Evolutionary conservation across 140 eudicot species (phyloP), one percentile per base, ranked within the genome.

Genomic region (Oenanthe javanica): DNA sequence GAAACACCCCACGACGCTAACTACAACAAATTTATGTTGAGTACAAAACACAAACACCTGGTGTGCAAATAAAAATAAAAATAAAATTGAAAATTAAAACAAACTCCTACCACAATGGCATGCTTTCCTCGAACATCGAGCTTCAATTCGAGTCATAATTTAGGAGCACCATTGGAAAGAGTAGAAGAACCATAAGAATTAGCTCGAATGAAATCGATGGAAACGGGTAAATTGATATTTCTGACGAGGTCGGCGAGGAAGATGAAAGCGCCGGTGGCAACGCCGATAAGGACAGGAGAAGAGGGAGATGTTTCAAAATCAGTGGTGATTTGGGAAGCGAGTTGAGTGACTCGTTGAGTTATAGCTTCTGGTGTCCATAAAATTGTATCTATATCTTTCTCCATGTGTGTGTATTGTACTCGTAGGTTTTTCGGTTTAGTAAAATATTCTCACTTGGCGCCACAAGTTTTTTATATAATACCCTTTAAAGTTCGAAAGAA

Each of bases 211-310:
- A 94, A 88, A 84, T 94, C 98, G 18, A 94, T 88, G 36, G 90
- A 51, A 8, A 94, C 51, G 3, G 97, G 92, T 59, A 94, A 79
- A 1, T 75, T 81, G 72, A 94, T 84, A 31, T 79, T 81, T 55
- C 98, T 85, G 11, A 87, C 96, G 79, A 94, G 92, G 81, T 94
- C 98, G 15, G 97, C 97, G 0, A 87, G 86, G 87, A 94, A 94
- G 25, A 92, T 80, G 72, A 94, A 92, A 0, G 97, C 98, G 7
- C 98, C 98, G 79, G 93, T 94, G 80, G 97, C 98, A 18, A 94
- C 98, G 47, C 92, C 98, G 42, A 94, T 89, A 47, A 94, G 7
- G 3, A 87, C 90, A 38, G 96, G 94, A 18, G 85, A 21, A 10
- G 79, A 14, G 5, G 86, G 55, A 2, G 12, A 0, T 40, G 15